Base-by-base conservation (phyloP, 768 basidiomycete genomes). In the Collybiopsis luxurians region DNA sequence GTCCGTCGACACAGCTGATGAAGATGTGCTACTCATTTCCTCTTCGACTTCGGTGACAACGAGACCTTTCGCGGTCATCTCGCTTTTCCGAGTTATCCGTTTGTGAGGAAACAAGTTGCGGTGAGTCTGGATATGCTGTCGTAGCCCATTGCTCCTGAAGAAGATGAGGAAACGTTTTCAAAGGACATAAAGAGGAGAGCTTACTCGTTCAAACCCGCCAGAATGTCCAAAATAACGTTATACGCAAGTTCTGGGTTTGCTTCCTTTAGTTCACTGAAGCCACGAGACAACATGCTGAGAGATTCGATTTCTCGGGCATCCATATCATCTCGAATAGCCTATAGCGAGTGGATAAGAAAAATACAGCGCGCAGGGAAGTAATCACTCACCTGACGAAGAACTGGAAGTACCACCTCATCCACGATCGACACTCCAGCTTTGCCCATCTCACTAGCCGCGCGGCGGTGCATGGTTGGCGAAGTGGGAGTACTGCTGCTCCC, bases 161-260 rank as follows among this genome's bases (percentile, higher is more conserved):
- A 34, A 58, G 57, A 26, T 27, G 50, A 40, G 48, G 3, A 45
- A 40, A 53, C 48, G 27, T 17, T 46, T 23, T 17, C 50, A 23
- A 36, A 38, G 10, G 21, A n/a, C 28, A 21, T 13, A 26, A 27
- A 26, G 13, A 15, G 15, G n/a, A 31, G 1, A 7, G 34, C 50
- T 60, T 69, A 95, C 95, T 93, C 90, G 69, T 96, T 92, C 67
- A 98, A 89, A 13, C 91, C 94, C 34, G 88, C 81, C 10, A 98
- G 77, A 39, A 98, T 84, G 66, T 98, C 95, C 54, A 95, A 84
- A 39, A 98, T 82, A 45, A 96, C 75, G 59, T 85, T 87, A 68
- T 97, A 96, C 0, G 92, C 90, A 30, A 97, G 78, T 57, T 88
- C 85, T 0, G 96, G 83, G 64, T 95, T 95, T 21, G 84, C 82